Evolutionary conservation across 177 flowering plant genomes (phyloP).

Genomic region (Vitis hybrid): DNA sequence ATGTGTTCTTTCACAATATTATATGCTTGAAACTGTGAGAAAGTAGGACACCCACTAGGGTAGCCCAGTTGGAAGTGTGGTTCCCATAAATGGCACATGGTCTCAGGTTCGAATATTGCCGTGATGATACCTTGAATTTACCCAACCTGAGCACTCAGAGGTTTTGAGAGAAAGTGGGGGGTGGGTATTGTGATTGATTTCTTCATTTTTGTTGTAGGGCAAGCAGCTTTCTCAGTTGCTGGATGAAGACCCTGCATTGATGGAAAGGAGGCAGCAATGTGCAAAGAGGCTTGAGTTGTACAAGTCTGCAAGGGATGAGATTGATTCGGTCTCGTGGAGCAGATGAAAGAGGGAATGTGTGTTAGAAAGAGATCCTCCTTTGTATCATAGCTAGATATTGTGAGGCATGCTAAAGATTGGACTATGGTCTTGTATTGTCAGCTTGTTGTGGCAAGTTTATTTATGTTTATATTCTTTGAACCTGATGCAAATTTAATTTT

Average conservation of each 20-base stretch:
- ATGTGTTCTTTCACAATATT: too few relatives aligned
- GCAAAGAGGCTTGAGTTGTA: slow-evolving; percentile 75
- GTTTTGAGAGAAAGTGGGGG: too few relatives aligned
- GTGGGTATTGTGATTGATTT: neutral
- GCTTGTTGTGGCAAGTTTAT: too few relatives aligned
- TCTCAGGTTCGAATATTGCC: too few relatives aligned
- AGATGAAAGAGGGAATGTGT: slow-evolving; percentile 10
- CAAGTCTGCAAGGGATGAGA: slow-evolving; percentile 77
- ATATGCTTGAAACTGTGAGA: too few relatives aligned
- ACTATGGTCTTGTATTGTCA: neutral
- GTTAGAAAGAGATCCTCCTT: neutral
- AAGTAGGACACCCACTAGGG: too few relatives aligned
- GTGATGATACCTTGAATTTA: too few relatives aligned
- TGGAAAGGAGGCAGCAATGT: slow-evolving; percentile 66
- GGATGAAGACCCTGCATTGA: slow-evolving; percentile 70
- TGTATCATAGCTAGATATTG: neutral
- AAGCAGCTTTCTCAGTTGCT: slow-evolving; percentile 53
- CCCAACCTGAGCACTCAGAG: too few relatives aligned
- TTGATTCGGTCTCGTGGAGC: slow-evolving; percentile 56
- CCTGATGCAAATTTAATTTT: too few relatives aligned
- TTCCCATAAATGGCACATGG: too few relatives aligned
- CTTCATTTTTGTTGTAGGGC: slow-evolving; percentile 28
- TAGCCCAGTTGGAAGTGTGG: too few relatives aligned
- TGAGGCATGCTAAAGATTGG: neutral
- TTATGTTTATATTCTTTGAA: too few relatives aligned